Evolutionary conservation across 306 rosid genomes (phyloP).

Genomic region (Herpetospermum pedunculosum): DNA sequence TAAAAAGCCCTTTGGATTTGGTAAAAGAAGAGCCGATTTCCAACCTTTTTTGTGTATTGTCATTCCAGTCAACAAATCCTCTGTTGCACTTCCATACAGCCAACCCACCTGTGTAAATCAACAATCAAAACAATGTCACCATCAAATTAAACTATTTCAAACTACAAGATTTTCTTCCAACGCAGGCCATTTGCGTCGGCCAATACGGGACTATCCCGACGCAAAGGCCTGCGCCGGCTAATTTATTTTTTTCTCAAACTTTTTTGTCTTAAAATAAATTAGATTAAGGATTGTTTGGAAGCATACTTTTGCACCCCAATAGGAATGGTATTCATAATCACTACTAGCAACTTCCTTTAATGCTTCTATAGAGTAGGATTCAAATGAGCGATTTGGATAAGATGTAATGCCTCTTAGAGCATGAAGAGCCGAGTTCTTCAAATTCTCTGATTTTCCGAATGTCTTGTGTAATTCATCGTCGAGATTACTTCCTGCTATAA

Average conservation of each 20-base stretch:
- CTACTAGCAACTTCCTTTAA: slow-evolving; percentile 6
- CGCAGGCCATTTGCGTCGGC: no score
- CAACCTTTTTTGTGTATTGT: slow-evolving; percentile 19
- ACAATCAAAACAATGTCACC: no score
- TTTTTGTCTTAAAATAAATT: no score
- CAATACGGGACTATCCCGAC: no score
- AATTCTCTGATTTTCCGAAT: neutral
- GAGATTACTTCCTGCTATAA: neutral
- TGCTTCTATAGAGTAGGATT: neutral
- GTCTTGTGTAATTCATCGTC: neutral
- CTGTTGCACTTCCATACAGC: slow-evolving; percentile 17
- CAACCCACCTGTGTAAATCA: slow-evolving; percentile 20
- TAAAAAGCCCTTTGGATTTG: slow-evolving; percentile 32
- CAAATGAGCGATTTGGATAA: neutral
- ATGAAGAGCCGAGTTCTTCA: neutral
- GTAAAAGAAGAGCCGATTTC: slow-evolving; percentile 1
- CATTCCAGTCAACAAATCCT: slow-evolving; percentile 22
- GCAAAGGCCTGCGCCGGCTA: no score
- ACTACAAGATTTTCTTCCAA: no score
- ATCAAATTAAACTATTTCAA: no score
- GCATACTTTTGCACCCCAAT: slow-evolving; percentile 10
- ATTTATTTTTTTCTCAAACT: no score
- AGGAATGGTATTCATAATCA: neutral
- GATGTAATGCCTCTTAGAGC: neutral
- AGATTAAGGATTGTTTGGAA: neutral